These are phyloP conservation scores for Cordyceps fumosorosea DNA, from an alignment of 2,329 filamentous ascomycete genomes.

Conservation along the genomic window DNA sequence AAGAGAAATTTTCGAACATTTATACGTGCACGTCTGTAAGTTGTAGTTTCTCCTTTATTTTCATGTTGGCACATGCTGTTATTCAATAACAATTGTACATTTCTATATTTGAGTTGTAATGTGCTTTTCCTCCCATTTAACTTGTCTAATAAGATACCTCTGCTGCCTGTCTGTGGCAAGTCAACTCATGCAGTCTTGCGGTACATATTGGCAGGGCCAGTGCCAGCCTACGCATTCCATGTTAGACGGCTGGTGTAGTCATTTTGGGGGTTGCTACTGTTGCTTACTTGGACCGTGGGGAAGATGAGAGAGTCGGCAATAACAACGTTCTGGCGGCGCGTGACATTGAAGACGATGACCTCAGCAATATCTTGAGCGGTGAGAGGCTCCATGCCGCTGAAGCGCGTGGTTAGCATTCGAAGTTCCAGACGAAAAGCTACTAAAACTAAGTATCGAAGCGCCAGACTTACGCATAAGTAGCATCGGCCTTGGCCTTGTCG, in stretches of 20 bases:
- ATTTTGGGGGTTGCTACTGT: background rate
- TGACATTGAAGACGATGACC: constrained; percentile 78
- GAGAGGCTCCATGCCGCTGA: constrained; percentile 68
- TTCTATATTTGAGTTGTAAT: constrained; percentile 6
- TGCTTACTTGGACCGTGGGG: constrained; percentile 74
- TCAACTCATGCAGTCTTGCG: constrained; percentile 2
- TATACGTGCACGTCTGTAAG: background rate
- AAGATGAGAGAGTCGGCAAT: constrained; percentile 82
- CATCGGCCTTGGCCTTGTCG: constrained; percentile 82
- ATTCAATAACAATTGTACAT: background rate
- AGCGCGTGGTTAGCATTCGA: background rate
- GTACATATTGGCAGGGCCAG: constrained; percentile 3
- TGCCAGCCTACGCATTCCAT: background rate
- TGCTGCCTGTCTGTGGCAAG: background rate
- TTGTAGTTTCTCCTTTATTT: background rate
- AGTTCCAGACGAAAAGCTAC: background rate
- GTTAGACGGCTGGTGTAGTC: background rate
- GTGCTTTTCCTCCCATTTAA: background rate
- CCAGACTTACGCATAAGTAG: constrained; percentile 72
- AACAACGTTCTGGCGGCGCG: constrained; percentile 82
- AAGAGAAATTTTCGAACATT: constrained; percentile 38
- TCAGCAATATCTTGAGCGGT: constrained; percentile 90
- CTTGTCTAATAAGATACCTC: too few relatives aligned
- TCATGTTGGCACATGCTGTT: background rate
- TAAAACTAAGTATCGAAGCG: constrained; percentile 4